These are phyloP conservation scores for Tetracentron sinense DNA, from an alignment of 164 flowering plant species.

Conservation along the genomic window DNA sequence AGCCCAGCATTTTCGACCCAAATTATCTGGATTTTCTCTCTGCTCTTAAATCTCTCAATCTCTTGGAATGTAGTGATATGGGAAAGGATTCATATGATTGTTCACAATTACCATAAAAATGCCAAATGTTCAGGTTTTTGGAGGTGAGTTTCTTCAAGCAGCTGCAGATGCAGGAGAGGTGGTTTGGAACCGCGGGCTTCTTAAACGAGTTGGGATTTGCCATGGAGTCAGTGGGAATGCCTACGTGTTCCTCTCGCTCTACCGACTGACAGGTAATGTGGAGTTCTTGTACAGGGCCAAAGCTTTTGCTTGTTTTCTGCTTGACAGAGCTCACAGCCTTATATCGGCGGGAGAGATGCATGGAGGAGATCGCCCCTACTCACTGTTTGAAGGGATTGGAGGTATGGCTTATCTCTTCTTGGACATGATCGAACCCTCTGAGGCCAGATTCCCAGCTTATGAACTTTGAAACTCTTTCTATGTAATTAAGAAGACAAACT, in stretches of 20 bases:
- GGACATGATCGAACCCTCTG: conserved; percentile 57
- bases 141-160: conserved; percentile 50
- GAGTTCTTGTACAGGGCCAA: conserved; percentile 63
- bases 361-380: conserved; percentile 73
- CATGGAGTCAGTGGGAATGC: conserved; percentile 88
- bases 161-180: conserved; percentile 72
- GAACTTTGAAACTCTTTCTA: conserved; percentile 34
- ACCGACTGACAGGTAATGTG: conserved; percentile 46
- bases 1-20: too few relatives aligned
- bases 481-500: neutral
- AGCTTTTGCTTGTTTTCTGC: conserved; percentile 74
- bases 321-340: conserved; percentile 49
- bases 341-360: conserved; percentile 62
- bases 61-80: neutral
- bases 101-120: too few relatives aligned
- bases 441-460: conserved; percentile 72
- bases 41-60: too few relatives aligned
- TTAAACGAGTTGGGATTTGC: conserved; percentile 81
- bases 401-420: conserved; percentile 74
- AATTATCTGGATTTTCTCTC: too few relatives aligned
- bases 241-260: conserved; percentile 73
- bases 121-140: conserved; percentile 40
- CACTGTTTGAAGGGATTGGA: conserved; percentile 79
- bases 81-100: neutral
- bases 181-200: conserved; percentile 74